Conservation (phyloP, 441 rosid species). For the Populus tomentosa region DNA sequence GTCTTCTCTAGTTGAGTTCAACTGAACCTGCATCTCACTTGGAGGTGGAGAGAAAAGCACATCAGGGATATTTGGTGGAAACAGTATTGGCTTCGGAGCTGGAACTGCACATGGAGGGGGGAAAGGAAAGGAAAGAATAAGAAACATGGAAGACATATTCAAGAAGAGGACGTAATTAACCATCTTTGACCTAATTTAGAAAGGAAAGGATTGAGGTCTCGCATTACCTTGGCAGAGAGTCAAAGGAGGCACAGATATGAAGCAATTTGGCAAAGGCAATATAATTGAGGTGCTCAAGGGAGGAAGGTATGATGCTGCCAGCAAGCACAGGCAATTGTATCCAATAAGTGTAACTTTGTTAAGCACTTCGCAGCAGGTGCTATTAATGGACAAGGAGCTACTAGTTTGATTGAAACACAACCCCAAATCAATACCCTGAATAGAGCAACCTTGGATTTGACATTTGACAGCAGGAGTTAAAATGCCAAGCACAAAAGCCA, state of each 20-base stretch:
- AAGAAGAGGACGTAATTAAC: background rate
- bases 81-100: constrained; percentile 23
- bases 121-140: no score
- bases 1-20: background rate
- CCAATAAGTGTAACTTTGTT: constrained; percentile 25
- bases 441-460: constrained; percentile 28
- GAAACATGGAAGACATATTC: background rate
- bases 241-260: constrained; percentile 25
- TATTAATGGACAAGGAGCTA: constrained; percentile 17
- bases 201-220: background rate
- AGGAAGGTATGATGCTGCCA: constrained; percentile 19
- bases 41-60: constrained; percentile 7
- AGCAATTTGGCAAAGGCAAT: constrained; percentile 26
- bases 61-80: constrained; percentile 18
- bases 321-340: constrained; percentile 33
- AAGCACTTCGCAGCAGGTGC: constrained; percentile 32
- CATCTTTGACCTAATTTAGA: background rate
- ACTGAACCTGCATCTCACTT: background rate
- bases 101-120: constrained; percentile 14
- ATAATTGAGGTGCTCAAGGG: constrained; percentile 15
- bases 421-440: constrained; percentile 19
- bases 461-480: constrained; percentile 1
- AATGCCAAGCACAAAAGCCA: constrained; percentile 7
- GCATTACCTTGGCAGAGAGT: constrained; percentile 31
- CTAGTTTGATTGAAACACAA: constrained; percentile 24